Conservation (phyloP, 2,329 filamentous ascomycete species). For the Alternaria atra region DNA sequence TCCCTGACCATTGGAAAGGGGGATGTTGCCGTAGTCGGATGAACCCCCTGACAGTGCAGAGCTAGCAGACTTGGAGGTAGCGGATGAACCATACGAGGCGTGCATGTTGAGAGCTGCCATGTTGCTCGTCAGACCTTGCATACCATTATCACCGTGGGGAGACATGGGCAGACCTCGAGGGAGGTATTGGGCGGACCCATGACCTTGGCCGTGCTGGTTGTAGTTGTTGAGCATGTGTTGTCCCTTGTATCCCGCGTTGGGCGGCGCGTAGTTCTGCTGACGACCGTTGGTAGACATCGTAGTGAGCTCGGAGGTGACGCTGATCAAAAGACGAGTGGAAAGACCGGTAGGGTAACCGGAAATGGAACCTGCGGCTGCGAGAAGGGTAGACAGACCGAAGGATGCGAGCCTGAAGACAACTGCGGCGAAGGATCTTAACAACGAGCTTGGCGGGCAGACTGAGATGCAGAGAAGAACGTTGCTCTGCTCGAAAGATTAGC, state of each 20-base stretch:
- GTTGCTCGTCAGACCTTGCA: conserved; percentile 46
- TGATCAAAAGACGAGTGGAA: conserved; percentile 7
- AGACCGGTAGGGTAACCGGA: conserved; percentile 3
- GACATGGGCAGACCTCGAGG: conserved; percentile 48
- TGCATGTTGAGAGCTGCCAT: conserved; percentile 51
- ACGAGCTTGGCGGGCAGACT: conserved; percentile 27
- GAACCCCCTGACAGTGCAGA: conserved; percentile 45
- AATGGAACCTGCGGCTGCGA: conserved; percentile 5
- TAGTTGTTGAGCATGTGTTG: conserved; percentile 46
- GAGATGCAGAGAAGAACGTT: conserved; percentile 46
- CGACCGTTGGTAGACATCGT: conserved; percentile 45
- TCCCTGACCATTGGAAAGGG: conserved; percentile 48
- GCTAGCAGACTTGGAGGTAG: conserved; percentile 43
- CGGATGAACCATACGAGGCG: conserved; percentile 44
- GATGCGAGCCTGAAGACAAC: conserved; percentile 15
- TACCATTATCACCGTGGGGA: conserved; percentile 40
- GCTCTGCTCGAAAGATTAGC: conserved; percentile 33
- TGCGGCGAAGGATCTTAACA: conserved; percentile 27
- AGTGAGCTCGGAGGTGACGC: conserved; percentile 6
- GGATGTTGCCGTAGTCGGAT: conserved; percentile 47
- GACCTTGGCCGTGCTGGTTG: conserved; percentile 38
- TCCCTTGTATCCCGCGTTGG: conserved; percentile 41
- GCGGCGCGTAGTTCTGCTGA: conserved; percentile 40
- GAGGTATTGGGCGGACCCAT: conserved; percentile 46
- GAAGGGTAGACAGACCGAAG: conserved; percentile 15